phyloP scores from a whole-genome alignment of 345 rosid species.

The Raphanus raphanistrum region DNA sequence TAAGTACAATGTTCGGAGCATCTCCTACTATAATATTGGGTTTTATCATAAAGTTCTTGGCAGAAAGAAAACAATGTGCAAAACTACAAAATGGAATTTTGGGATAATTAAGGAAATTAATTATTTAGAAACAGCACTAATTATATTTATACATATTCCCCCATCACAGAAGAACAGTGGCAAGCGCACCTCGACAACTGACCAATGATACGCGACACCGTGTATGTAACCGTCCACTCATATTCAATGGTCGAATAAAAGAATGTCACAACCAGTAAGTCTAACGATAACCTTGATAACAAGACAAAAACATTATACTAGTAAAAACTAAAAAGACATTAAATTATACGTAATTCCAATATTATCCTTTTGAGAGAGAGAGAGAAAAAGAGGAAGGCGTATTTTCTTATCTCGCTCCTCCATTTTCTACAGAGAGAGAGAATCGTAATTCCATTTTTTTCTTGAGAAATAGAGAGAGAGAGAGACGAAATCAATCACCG shows the following conservation, averaged over 20 bases:
- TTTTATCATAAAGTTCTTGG: background rate
- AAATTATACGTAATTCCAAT: conserved; percentile 21
- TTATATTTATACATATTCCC: conserved; percentile 23
- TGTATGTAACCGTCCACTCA: conserved; percentile 18
- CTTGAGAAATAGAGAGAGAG: conserved; percentile 21
- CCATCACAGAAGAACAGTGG: conserved; percentile 27
- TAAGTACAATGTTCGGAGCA: background rate
- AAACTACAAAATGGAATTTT: background rate
- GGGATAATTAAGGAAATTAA: background rate
- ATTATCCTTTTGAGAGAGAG: conserved; percentile 37
- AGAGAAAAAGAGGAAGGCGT: conserved; percentile 22
- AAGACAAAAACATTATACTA: conserved; percentile 35
- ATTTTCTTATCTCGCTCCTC: conserved; percentile 40
- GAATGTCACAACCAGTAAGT: conserved; percentile 30
- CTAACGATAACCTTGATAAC: background rate
- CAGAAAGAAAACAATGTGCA: conserved; percentile 5
- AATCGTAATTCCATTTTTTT: conserved; percentile 26
- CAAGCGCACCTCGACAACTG: conserved; percentile 33
- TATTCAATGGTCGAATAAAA: background rate
- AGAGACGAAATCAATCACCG: conserved; percentile 30
- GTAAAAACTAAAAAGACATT: conserved; percentile 24
- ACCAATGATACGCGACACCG: conserved; percentile 22
- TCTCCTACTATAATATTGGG: background rate
- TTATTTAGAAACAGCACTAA: conserved; percentile 7
- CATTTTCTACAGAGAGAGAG: conserved; percentile 35